Conservation (phyloP, 2,329 filamentous ascomycete genomes). For the Alternaria arbusti region DNA sequence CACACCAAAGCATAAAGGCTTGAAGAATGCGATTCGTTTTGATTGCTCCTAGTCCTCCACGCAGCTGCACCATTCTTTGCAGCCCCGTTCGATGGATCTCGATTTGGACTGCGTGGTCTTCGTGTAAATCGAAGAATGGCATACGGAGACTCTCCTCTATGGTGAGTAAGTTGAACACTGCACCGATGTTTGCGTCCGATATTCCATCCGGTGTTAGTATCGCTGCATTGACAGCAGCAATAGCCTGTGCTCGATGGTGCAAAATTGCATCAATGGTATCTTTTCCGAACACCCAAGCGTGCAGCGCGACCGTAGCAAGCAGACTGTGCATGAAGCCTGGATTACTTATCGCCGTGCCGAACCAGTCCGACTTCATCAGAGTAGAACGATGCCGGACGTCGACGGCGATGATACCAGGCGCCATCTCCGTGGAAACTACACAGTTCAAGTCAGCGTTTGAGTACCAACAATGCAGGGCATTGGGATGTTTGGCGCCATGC, state of each 20-base stretch:
- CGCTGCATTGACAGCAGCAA: slow-evolving; percentile 42
- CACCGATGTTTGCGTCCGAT: slow-evolving; percentile 47
- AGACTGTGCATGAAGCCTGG: slow-evolving; percentile 49
- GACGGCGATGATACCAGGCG: slow-evolving; percentile 45
- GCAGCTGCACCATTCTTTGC: slow-evolving; percentile 43
- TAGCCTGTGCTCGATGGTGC: slow-evolving; percentile 43
- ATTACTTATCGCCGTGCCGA: slow-evolving; percentile 43
- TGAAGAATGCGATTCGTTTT: slow-evolving; percentile 48
- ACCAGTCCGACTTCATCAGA: slow-evolving; percentile 47
- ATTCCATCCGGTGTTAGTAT: slow-evolving; percentile 40
- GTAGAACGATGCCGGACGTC: slow-evolving; percentile 44
- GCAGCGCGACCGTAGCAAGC: slow-evolving; percentile 44
- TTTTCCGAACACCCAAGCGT: slow-evolving; percentile 42
- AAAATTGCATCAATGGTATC: slow-evolving; percentile 39
- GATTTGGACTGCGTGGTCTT: slow-evolving; percentile 41
- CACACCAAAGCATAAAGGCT: slow-evolving; percentile 51
- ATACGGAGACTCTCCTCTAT: slow-evolving; percentile 43
- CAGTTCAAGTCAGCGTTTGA: slow-evolving; percentile 23
- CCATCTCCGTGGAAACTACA: slow-evolving; percentile 45
- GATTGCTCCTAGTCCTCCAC: slow-evolving; percentile 43
- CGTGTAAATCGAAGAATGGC: slow-evolving; percentile 29
- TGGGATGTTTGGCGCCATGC: background rate
- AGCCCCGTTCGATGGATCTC: slow-evolving; percentile 43
- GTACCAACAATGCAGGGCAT: background rate
- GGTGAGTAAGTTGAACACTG: slow-evolving; percentile 47